These are phyloP conservation scores for Pythium dissimile DNA, from an alignment of 352 stramenopile species.

Conservation along the genomic window DNA sequence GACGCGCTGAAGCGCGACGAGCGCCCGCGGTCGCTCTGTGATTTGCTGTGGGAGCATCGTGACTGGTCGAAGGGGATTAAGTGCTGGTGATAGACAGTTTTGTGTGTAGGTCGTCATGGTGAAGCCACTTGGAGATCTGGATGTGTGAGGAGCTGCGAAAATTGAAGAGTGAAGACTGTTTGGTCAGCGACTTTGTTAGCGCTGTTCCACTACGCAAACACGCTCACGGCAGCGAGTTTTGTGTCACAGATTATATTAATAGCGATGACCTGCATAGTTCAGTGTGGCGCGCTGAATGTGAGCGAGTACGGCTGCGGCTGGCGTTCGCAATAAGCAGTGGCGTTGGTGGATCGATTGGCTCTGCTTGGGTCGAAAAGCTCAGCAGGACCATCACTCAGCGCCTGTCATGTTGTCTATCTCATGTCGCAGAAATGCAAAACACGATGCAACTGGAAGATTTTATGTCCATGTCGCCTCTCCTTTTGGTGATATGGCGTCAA, in stretches of 20 bases:
- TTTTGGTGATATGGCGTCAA: neutral
- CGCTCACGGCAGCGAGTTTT: too few relatives aligned
- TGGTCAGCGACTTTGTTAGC: too few relatives aligned
- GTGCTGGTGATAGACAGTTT: neutral
- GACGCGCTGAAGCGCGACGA: conserved; percentile 10
- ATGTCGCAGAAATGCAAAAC: conserved; percentile 1
- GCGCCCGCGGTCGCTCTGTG: neutral
- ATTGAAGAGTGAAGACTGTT: conserved; percentile 9
- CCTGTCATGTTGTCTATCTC: conserved; percentile 6
- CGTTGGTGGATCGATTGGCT: conserved; percentile 2
- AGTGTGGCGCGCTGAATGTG: conserved; percentile 1
- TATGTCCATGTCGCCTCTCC: neutral
- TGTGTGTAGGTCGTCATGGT: too few relatives aligned
- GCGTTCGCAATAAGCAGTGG: neutral
- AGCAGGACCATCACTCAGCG: conserved; percentile 13
- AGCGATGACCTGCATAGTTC: too few relatives aligned
- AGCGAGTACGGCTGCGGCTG: neutral
- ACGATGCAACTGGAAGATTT: neutral
- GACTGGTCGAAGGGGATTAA: neutral
- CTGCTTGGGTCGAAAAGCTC: conserved; percentile 4
- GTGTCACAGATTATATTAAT: too few relatives aligned
- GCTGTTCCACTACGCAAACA: conserved; percentile 3
- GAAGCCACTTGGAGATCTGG: too few relatives aligned
- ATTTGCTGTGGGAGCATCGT: conserved; percentile 5
- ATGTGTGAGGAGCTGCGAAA: neutral